These are phyloP conservation scores for Diophrys appendiculata DNA, from an alignment of 73 alveolate genomes.

Conservation along the genomic window DNA sequence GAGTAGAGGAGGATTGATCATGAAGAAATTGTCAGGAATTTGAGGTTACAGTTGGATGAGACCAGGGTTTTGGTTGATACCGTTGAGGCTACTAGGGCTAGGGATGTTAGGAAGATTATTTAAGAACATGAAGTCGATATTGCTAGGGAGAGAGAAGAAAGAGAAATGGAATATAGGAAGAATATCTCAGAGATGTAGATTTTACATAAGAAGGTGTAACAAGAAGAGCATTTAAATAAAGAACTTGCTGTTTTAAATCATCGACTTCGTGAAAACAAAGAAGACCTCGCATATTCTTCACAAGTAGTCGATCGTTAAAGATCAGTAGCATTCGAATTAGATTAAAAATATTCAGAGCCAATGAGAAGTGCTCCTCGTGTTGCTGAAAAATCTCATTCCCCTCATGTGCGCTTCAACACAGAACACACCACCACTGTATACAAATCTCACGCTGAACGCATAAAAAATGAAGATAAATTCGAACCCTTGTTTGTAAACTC, in stretches of 20 bases:
- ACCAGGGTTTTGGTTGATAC: conserved; percentile 27
- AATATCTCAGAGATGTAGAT: conserved; percentile 28
- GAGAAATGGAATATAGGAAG: conserved; percentile 26
- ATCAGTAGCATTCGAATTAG: conserved; percentile 5
- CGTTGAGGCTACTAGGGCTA: conserved; percentile 23
- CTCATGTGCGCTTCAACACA: too few species aligned
- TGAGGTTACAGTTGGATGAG: conserved; percentile 48
- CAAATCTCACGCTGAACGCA: too few species aligned
- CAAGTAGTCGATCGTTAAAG: neutral
- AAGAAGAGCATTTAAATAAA: conserved; percentile 55
- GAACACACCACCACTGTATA: too few species aligned
- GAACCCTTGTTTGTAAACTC: too few species aligned
- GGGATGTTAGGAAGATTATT: conserved; percentile 37
- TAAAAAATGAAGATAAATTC: too few species aligned
- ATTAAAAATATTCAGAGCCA: conserved; percentile 6
- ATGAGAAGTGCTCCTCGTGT: too few species aligned
- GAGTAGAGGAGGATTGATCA: conserved; percentile 28
- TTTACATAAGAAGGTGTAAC: conserved; percentile 28
- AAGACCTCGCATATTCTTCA: neutral
- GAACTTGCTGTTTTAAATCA: conserved; percentile 57
- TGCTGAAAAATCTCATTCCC: too few species aligned
- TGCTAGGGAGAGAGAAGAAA: conserved; percentile 27
- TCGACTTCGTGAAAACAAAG: conserved; percentile 27
- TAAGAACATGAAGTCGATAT: conserved; percentile 29
- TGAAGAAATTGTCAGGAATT: conserved; percentile 29